Conservation (phyloP, 495 filamentous ascomycete species). For the Xylaria castorea region DNA sequence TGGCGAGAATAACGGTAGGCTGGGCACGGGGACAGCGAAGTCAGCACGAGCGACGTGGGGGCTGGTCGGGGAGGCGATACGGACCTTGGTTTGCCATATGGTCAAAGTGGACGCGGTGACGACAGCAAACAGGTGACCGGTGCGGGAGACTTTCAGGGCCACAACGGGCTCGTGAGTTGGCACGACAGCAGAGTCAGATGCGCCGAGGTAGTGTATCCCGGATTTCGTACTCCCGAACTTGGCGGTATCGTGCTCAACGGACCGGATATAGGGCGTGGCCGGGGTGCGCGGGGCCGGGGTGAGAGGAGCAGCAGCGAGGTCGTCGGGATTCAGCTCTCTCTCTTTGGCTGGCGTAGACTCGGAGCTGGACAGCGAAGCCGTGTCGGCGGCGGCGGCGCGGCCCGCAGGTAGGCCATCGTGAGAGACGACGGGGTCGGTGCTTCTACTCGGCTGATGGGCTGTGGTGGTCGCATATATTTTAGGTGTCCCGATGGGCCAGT, state of each 20-base stretch:
- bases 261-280: constrained; percentile 58
- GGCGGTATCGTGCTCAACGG: constrained; percentile 57
- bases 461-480: constrained; percentile 79
- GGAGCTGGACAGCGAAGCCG: constrained; percentile 44
- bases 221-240: constrained; percentile 37
- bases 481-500: constrained; percentile 94
- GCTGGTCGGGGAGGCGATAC: constrained; percentile 30
- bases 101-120: constrained; percentile 83
- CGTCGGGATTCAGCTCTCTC: constrained; percentile 38
- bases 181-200: constrained; percentile 30
- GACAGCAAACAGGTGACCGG: constrained; percentile 85
- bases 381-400: constrained; percentile 44
- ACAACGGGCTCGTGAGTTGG: constrained; percentile 66
- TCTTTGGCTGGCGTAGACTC: constrained; percentile 32
- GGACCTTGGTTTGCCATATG: constrained; percentile 94
- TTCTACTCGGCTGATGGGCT: constrained; percentile 59
- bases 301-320: constrained; percentile 37
- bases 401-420: constrained; percentile 48
- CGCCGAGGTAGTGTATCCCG: constrained; percentile 15
- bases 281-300: constrained; percentile 53
- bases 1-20: constrained; percentile 88
- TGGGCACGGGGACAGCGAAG: constrained; percentile 47
- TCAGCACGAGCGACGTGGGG: constrained; percentile 13
- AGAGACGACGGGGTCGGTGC: constrained; percentile 45
- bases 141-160: constrained; percentile 78